phyloP scores from a whole-genome alignment of 352 stramenopile genomes.

The Pythium periplocum region DNA sequence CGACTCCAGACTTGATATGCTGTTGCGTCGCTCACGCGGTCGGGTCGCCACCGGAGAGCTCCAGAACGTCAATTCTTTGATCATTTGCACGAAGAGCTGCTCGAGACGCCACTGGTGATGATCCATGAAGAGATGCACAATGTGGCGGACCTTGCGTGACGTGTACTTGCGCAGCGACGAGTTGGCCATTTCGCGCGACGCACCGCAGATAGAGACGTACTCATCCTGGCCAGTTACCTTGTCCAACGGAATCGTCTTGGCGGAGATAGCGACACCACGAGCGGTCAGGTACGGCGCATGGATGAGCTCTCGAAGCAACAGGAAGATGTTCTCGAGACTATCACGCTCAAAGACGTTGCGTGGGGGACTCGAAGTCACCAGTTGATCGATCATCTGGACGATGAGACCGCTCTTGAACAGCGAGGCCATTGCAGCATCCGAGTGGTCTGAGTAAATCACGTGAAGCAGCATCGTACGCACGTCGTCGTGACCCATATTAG shows the following conservation, averaged over 20 bases:
- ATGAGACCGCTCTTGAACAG: constrained; percentile 71
- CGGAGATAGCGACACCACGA: constrained; percentile 79
- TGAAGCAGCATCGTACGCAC: constrained; percentile 72
- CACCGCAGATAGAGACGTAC: constrained; percentile 83
- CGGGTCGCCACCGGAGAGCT: constrained; percentile 35
- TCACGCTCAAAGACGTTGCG: constrained; percentile 70
- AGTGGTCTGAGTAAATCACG: constrained; percentile 82
- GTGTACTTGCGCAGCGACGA: constrained; percentile 83
- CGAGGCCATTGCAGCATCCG: constrained; percentile 60
- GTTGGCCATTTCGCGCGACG: constrained; percentile 78
- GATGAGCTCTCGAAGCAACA: constrained; percentile 76
- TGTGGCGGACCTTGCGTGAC: constrained; percentile 74
- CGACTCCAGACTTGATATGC: constrained; percentile 27
- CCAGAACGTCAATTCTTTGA: constrained; percentile 82
- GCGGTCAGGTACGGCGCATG: constrained; percentile 80
- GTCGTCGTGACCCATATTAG: constrained; percentile 80
- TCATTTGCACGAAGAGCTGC: constrained; percentile 75
- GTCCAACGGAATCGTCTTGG: constrained; percentile 80
- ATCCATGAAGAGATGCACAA: constrained; percentile 83
- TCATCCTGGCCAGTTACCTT: constrained; percentile 83
- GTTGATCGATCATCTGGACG: constrained; percentile 71
- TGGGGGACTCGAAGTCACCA: constrained; percentile 66
- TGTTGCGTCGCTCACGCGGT: constrained; percentile 33
- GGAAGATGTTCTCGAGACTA: constrained; percentile 76
- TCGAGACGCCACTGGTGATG: constrained; percentile 63